Base-by-base conservation (phyloP, 352 stramenopile genomes). In the Phytophthora vignae region DNA sequence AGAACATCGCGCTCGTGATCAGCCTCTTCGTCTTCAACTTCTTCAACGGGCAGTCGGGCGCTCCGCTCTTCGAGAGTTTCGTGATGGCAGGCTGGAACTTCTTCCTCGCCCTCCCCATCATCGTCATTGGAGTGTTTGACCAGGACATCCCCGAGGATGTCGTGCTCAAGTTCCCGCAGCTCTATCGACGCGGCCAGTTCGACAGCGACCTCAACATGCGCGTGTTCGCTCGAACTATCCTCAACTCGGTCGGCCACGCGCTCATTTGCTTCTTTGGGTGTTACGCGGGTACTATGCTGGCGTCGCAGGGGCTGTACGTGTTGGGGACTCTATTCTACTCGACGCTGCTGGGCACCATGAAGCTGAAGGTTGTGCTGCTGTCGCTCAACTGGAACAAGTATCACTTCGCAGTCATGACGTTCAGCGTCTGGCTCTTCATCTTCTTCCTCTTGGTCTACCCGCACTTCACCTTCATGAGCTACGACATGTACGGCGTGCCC, bases 1-100 rank as follows among this genome's bases (percentile, higher is more conserved):
- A 99, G 82, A 99, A 99, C 85, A 96, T 98, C 61, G 84, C 97
- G 31, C 90, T 99, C 22, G 93, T 98, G 59, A 91, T 98, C 40
- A 93, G 83, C 54, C 78, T 98, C 60, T 98, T 98, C 73, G 76
- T 98, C 4, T 92, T 91, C 73, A 97, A 94, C 69, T 90, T 99
- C 49, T 97, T 88, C 78, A 98, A 95, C 72, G 95, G 94, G 15
- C 96, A 98, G 59, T 98, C 91, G 17, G 96, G 85, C 38, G 69
- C 77, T 15, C 79, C 90, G 25, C 66, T 97, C 1, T 96, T 95
- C 53, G 90, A 96, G 74, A 88, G 79, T 29, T 92, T 90, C 48
- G 82, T 92, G 27, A 90, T 92, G 81, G 85, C 85, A 3, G 83
- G 83, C 3, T 91, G 85, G 85, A 92, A 92, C 55, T 95, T 99